phyloP scores from a whole-genome alignment of 345 rosid species.

The Melaleuca quinquenervia region DNA sequence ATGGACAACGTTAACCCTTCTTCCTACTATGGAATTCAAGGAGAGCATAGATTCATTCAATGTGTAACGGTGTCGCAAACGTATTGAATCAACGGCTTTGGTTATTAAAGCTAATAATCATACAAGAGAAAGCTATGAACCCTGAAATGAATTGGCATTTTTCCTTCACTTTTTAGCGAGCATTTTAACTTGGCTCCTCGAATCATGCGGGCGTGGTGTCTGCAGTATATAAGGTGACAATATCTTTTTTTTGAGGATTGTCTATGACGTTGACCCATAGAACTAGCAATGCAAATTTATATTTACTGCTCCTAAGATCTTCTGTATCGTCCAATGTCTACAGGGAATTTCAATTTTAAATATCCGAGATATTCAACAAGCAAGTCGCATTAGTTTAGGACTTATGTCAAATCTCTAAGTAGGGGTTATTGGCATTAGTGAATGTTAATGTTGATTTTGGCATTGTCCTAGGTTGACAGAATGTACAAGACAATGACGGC shows the following conservation, averaged over 20 bases:
- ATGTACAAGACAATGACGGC: slow-evolving; percentile 3
- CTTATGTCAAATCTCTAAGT: background rate
- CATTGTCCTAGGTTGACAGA: background rate
- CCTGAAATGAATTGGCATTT: background rate
- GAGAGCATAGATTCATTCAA: background rate
- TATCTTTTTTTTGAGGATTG: background rate
- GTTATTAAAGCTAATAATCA: background rate
- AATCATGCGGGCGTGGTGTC: too few species aligned
- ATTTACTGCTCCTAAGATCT: slow-evolving; percentile 10
- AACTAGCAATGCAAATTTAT: background rate
- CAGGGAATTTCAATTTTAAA: slow-evolving; percentile 8
- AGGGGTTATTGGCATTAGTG: background rate
- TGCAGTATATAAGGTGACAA: background rate
- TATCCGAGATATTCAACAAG: slow-evolving; percentile 18
- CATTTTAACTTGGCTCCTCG: background rate
- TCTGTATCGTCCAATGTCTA: slow-evolving; percentile 17
- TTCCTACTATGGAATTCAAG: background rate
- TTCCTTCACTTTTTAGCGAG: background rate
- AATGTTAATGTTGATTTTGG: background rate
- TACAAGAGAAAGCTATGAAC: background rate
- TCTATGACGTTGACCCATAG: background rate
- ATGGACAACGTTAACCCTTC: background rate
- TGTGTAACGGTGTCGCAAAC: background rate
- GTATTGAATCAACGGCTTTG: background rate
- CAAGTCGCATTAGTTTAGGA: background rate